These are phyloP conservation scores for Magnaporthiopsis poae DNA, from an alignment of 2,329 filamentous ascomycete genomes.

Conservation along the genomic window DNA sequence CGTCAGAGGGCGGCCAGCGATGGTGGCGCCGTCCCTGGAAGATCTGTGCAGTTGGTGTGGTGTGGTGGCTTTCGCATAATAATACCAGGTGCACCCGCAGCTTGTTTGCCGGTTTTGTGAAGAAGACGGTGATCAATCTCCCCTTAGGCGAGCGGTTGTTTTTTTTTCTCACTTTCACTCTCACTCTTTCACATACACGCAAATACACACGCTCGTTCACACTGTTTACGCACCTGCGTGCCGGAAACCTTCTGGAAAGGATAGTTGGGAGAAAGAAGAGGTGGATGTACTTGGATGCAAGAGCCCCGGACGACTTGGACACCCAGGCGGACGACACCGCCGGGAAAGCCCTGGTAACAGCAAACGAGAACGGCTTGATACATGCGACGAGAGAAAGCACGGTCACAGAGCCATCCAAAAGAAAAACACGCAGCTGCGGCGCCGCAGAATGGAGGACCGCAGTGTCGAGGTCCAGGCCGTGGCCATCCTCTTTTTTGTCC, in stretches of 20 bases:
- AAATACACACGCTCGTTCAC: not conserved
- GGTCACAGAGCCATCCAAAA: not conserved
- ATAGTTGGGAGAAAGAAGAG: not conserved
- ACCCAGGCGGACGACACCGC: not conserved
- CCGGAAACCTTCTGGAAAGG: not conserved
- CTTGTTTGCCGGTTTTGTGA: not conserved
- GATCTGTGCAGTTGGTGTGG: not conserved
- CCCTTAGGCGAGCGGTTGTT: not conserved
- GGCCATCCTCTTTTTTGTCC: conserved; percentile 9
- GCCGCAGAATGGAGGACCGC: conserved; percentile 8
- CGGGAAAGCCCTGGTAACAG: not conserved
- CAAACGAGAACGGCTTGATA: not conserved
- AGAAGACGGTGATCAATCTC: not conserved
- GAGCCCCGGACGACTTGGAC: not conserved
- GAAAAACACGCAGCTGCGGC: not conserved
- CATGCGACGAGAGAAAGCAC: not conserved
- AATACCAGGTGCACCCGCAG: not conserved
- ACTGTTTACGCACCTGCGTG: not conserved
- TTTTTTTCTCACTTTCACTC: not conserved
- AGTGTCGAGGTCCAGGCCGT: conserved; percentile 8
- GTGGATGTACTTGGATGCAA: not conserved
- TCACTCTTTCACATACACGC: not conserved
- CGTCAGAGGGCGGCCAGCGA: not conserved
- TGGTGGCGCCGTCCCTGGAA: not conserved
- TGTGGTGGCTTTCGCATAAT: not conserved